Base-by-base conservation (phyloP, 2,329 filamentous ascomycete genomes). In the Hypoxylon sp. region DNA sequence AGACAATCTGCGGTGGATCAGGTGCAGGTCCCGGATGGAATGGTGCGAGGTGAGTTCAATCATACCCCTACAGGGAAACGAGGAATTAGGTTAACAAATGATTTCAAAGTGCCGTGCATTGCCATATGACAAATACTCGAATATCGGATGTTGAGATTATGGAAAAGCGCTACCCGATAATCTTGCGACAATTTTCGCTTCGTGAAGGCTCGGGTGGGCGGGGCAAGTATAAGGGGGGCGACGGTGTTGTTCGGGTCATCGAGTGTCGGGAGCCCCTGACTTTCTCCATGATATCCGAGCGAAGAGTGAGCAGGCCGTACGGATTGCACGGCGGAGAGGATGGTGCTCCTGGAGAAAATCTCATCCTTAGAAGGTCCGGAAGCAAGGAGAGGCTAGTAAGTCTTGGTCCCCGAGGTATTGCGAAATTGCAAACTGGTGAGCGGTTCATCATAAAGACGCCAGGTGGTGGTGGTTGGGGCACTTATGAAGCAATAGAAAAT, bases 121-220 rank as follows among this genome's bases (percentile, higher is more conserved):
- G 83, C 1, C 86, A 90, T 66, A 89, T 89, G 85, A 90, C 87
- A 2, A 90, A 90, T 61, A 90, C 86, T 2, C 79, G 86, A 4
- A 89, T 89, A 63, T 89, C 87, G 0, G 87, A 90, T 63, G 77
- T 83, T 0, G 87, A 90, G 65, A 79, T 88, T 12, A 85, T 89
- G 55, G 87, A 90, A 69, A 76, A 84, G 17, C 73, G 87, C 12
- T 89, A 89, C 63, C 87, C 87, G 0, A 84, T 89, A 4, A 67
- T 90, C 0, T 71, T 90, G 8, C 74, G 83, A 7, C 78, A 87
- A 60, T 89, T 89, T 67, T 76, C 76, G 6, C 67, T 90, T 4
- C 69, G 86, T 2, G 57, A 72, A 1, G 81, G 78, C 0, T 84
- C 79, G 30, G 80, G 80, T 4, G 87, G 87, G 0, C 63, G 68